These are phyloP conservation scores for Chytriomyces confervae DNA, from an alignment of 192 early-diverging fungal species.

Conservation along the genomic window DNA sequence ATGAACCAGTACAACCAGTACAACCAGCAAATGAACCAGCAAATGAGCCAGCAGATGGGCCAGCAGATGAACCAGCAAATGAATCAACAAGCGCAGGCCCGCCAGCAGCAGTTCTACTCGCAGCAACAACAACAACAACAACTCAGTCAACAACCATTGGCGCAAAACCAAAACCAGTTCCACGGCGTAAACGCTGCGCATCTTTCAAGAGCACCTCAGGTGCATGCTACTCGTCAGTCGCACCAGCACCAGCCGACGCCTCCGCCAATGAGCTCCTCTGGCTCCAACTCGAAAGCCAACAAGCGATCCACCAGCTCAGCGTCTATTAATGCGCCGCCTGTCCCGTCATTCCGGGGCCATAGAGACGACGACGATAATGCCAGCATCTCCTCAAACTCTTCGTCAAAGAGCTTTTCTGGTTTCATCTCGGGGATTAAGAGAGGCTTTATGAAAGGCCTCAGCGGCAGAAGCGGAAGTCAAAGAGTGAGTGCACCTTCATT, in stretches of 20 bases:
- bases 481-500: background rate
- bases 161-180: too few relatives aligned
- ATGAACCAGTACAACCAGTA: background rate
- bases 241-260: background rate
- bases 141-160: background rate
- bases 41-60: background rate
- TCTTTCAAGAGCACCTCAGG: too few relatives aligned
- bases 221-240: too few relatives aligned
- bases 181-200: too few relatives aligned
- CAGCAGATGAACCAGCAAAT: background rate
- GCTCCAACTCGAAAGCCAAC: background rate
- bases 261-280: background rate
- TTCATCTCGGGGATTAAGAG: slow-evolving; percentile 32
- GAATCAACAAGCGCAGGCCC: background rate
- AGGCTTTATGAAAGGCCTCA: slow-evolving; percentile 13
- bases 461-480: background rate
- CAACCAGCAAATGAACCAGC: background rate
- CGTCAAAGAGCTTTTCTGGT: slow-evolving; percentile 21
- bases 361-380: slow-evolving; percentile 22
- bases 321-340: background rate
- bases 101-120: background rate
- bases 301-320: background rate
- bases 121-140: background rate
- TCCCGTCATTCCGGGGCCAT: background rate
- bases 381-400: slow-evolving; percentile 10